Base-by-base conservation (phyloP, 2,329 filamentous ascomycete species). In the Chaetomiaceae sp. region DNA sequence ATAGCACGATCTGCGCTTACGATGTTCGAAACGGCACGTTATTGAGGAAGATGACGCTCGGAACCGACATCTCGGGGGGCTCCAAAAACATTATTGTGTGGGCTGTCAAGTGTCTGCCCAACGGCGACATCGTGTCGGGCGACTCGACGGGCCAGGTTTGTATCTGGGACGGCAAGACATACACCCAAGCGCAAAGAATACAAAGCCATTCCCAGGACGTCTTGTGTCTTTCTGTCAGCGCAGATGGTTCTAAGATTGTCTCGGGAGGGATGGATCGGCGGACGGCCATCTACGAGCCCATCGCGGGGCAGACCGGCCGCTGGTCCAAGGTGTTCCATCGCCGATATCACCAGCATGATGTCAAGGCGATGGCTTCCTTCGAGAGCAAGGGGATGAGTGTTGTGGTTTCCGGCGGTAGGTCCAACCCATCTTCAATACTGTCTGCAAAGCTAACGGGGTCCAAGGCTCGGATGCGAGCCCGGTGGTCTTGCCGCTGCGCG, bases 111-210 rank as follows among this genome's bases (percentile, higher is more conserved):
- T 90, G 87, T 65, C 77, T 97, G 29, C 82, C 87, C 9, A 87
- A 89, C 64, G 91, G 90, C 45, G 90, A 94, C 61, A 94, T 99
- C 57, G 85, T 97, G 11, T 96, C 91, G 1, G 94, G 90, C 46
- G 94, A 99, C 68, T 97, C 94, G 3, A 91, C 90, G 5, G 94
- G 94, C 29, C 90, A 97, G 67, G 79, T 99, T 36, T 85, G 89
- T 60, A 89, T 97, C 66, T 99, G 91, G 87, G 90, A 95, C 66
- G 89, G 90, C 51, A 91, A 88, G 72, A 95, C 89, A 48, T 96
- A 92, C 68, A 91, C 90, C 4, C 83, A 96, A 62, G 79, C 84
- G 32, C 94, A 99, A 66, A 81, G 91, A 46, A 82, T 99, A 50
- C 85, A 90, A 64, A 85, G 86, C 23, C 94, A 99, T 66, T 85